Percentiles rank a stretch among this genome's conserved stretches.
Evolutionary conservation across 345 rosid genomes (phyloP).

Genomic region (Gossypium raimondii): DNA sequence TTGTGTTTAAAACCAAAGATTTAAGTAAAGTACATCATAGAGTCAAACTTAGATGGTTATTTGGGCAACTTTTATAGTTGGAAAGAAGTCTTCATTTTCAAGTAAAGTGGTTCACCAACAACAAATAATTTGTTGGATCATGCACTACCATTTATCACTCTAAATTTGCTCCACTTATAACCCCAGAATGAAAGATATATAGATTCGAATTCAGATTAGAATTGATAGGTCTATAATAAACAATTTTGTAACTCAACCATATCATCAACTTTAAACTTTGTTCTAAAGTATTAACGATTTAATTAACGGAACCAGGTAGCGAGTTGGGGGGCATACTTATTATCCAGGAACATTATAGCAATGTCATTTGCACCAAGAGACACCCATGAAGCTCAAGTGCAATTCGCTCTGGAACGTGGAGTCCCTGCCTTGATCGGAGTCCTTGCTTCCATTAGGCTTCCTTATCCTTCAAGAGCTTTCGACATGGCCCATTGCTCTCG

Average conservation of each 20-base stretch:
- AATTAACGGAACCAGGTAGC: constrained; percentile 54
- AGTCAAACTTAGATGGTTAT: not conserved
- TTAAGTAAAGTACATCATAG: not conserved
- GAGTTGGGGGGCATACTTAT: constrained; percentile 87
- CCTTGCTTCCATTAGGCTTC: constrained; percentile 78
- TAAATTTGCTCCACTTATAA: no score
- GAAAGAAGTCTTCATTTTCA: constrained; percentile 11
- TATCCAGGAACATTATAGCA: constrained; percentile 62
- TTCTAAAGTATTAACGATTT: not conserved
- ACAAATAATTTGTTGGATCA: constrained; percentile 2
- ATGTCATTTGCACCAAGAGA: constrained; percentile 95
- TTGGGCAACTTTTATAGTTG: not conserved
- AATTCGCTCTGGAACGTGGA: constrained; percentile 91
- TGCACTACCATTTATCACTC: no score
- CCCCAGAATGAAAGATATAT: no score
- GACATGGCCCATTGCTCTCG: constrained; percentile 99
- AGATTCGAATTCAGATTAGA: no score
- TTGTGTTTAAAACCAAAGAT: not conserved
- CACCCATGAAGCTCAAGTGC: constrained; percentile 92
- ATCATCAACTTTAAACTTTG: not conserved
- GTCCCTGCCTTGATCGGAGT: constrained; percentile 89
- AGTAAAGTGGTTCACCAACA: constrained; percentile 26
- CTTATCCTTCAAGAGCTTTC: constrained; percentile 86
- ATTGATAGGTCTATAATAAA: no score
- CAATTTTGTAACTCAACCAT: no score